Evolutionary conservation across 345 rosid species (phyloP).

Genomic region (Geranium rotundifolium): DNA sequence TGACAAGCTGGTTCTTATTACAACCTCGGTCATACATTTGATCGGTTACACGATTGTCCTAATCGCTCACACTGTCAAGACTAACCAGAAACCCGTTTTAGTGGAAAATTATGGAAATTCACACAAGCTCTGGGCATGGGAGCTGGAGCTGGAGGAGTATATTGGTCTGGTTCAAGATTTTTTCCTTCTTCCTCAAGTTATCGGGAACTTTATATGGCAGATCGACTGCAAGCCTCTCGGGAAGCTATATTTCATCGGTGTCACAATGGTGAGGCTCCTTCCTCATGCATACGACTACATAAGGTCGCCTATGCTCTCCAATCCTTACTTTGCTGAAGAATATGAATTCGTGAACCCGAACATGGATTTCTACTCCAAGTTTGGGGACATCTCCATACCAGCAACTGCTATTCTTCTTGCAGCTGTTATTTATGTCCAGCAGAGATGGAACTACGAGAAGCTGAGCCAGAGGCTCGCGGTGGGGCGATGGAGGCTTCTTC

Average conservation of each 20-base stretch:
- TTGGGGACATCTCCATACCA: constrained; percentile 72
- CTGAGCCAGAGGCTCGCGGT: constrained; percentile 40
- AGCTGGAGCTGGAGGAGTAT: constrained; percentile 66
- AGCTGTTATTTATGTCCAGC: constrained; percentile 47
- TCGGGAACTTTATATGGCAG: constrained; percentile 66
- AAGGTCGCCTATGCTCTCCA: constrained; percentile 30
- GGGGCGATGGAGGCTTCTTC: constrained; percentile 47
- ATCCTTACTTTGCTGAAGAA: constrained; percentile 56
- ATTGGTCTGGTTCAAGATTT: constrained; percentile 79
- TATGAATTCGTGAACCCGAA: constrained; percentile 65
- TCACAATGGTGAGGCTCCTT: constrained; percentile 60
- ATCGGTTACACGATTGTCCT: constrained; percentile 46
- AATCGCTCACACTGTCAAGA: constrained; percentile 32
- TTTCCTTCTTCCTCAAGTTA: constrained; percentile 82
- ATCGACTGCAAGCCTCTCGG: constrained; percentile 48
- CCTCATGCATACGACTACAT: constrained; percentile 70
- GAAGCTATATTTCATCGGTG: constrained; percentile 53
- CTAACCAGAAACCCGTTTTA: constrained; percentile 17
- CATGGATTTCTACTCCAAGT: constrained; percentile 58
- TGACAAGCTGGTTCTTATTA: constrained; percentile 44
- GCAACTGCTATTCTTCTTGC: constrained; percentile 46
- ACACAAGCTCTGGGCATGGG: constrained; percentile 31
- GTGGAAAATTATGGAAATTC: constrained; percentile 17
- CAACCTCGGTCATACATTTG: constrained; percentile 34
- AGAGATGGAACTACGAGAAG: constrained; percentile 69